Base-by-base conservation (phyloP, 1,139 yeast species). In the Saccharomycopsis hybrid region DNA sequence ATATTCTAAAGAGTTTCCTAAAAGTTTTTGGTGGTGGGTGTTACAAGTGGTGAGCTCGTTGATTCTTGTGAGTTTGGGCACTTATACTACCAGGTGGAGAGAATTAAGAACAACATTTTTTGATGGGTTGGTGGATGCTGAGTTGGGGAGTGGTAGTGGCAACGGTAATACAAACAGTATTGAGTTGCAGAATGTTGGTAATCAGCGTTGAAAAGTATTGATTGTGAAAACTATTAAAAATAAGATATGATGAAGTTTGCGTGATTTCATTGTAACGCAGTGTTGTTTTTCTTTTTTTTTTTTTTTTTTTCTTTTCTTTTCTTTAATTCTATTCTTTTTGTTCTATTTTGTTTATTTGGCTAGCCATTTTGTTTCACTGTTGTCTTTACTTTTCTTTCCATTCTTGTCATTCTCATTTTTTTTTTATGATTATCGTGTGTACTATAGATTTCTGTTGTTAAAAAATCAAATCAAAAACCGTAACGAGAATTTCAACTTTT, bases 81-180 rank as follows among this genome's bases (percentile, higher is more conserved):
- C 95, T 0, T 88, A 89, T 76, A 78, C 87, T 47, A 79, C 95
- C 0, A 76, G 95, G 59, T 88, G 96, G 96, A 78, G 82, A 56
- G 97, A 89, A 64, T 70, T 89, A 53, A 72, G 94, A 58, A 86
- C 87, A 35, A 87, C 96, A 0, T 92, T 90, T 62, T 92, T 92
- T 59, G 95, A 88, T 54, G 83, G 86, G 30, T 71, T 85, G 71
- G 74, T 79, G 43, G 92, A 83, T 56, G 73, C 76, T 29, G 51
- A 52, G 31, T 35, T 43, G 13, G 50, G 43, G 24, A 35, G 39
- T 24, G 41, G 33, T 46, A 45, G 31, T 32, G 35, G 45, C 25
- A 43, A 47, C 37, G 30, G 37, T 37, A 38, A 33, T 18, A 36
- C 35, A 7, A 36, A 24, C 39, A 13, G 18, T 32, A 47, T 43